Evolutionary conservation across 176 grass and related monocot genomes (phyloP).

Genomic region (Aegilops sharonensis): DNA sequence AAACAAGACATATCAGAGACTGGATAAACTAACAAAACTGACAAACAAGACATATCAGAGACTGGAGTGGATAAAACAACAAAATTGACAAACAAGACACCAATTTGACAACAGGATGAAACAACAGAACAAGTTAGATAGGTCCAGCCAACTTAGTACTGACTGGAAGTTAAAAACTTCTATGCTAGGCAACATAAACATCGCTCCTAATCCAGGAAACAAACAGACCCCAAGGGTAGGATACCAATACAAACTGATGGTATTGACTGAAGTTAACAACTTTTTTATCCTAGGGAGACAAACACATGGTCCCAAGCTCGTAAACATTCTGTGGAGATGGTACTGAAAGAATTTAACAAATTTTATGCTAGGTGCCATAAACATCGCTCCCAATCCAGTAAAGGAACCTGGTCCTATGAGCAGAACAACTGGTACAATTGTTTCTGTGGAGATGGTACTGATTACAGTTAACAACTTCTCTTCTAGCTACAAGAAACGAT

Average conservation of each 20-base stretch:
- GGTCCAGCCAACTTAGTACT: background rate
- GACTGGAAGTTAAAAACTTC: background rate
- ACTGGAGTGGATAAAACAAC: conserved; percentile 29
- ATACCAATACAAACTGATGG: background rate
- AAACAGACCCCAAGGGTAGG: background rate
- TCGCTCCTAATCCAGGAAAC: background rate
- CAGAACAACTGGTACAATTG: background rate
- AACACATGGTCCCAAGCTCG: too few relatives aligned
- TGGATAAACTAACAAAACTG: conserved; percentile 20
- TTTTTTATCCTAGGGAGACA: too few relatives aligned
- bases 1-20: conserved; percentile 52
- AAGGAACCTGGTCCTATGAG: background rate
- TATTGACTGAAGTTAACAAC: too few relatives aligned
- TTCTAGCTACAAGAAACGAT: background rate
- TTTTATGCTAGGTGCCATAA: background rate
- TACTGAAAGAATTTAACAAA: background rate
- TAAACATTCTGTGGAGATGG: background rate
- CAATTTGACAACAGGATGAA: conserved; percentile 25
- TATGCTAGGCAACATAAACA: background rate
- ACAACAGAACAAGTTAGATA: background rate
- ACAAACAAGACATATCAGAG: conserved; percentile 50
- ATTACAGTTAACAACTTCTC: background rate
- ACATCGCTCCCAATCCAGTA: background rate
- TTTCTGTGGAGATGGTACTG: background rate
- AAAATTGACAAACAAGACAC: conserved; percentile 24